These are phyloP conservation scores for Entonaema liquescens DNA, from an alignment of 495 filamentous ascomycete genomes.

Conservation along the genomic window DNA sequence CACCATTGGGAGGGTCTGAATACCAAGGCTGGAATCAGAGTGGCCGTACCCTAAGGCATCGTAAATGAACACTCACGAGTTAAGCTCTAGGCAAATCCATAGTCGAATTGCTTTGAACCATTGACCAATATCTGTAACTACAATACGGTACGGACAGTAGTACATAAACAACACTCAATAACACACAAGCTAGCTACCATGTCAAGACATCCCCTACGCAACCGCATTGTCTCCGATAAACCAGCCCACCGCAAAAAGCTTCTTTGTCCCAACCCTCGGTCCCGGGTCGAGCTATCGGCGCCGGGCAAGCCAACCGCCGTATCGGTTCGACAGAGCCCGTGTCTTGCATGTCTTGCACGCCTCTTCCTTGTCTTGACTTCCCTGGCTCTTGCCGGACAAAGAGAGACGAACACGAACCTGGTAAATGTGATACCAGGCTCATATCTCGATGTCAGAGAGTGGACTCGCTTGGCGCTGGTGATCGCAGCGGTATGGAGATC, in stretches of 20 bases:
- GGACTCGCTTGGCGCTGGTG: too few species aligned
- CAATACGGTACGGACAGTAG: too few species aligned
- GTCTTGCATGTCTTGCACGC: background rate
- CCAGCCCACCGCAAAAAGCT: background rate
- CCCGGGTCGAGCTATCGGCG: background rate
- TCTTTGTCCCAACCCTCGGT: background rate
- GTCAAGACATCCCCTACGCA: too few species aligned
- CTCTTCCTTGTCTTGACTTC: background rate
- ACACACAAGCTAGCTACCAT: too few species aligned
- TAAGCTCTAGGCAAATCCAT: background rate
- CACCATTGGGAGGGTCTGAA: background rate
- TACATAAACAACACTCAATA: too few species aligned
- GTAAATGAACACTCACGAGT: too few species aligned
- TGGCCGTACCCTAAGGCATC: background rate
- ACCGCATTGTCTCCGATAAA: background rate
- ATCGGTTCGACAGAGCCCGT: background rate
- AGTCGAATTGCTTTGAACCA: background rate
- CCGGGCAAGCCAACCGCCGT: background rate
- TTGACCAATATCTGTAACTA: too few species aligned
- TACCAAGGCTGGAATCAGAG: background rate
- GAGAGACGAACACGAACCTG: background rate
- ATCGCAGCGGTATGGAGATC: background rate
- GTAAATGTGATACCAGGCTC: too few species aligned
- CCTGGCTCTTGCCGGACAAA: background rate
- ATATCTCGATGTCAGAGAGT: too few species aligned